These are phyloP conservation scores for Anthracocystis walkeri DNA, from an alignment of 1,284 basidiomycete genomes.

Conservation along the genomic window DNA sequence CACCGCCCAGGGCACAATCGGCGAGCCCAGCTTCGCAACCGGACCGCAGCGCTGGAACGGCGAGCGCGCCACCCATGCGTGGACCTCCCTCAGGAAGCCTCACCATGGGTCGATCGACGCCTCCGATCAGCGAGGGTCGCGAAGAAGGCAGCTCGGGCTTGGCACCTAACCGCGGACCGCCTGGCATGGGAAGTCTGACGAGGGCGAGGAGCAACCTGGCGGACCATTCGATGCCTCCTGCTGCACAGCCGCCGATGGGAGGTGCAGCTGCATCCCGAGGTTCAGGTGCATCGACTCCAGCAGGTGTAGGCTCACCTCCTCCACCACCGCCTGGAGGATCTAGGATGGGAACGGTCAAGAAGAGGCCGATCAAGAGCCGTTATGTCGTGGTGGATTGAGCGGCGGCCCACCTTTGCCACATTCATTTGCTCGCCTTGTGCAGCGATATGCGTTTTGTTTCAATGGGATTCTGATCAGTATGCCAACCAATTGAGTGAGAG, in stretches of 20 bases:
- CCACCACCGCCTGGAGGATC: constrained; percentile 46
- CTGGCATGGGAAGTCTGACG: constrained; percentile 28
- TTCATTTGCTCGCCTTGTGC: background rate
- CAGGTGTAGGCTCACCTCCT: constrained; percentile 27
- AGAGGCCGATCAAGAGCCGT: constrained; percentile 66
- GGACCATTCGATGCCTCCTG: constrained; percentile 59
- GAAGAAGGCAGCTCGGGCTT: constrained; percentile 41
- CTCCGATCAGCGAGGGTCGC: constrained; percentile 45
- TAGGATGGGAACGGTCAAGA: constrained; percentile 55
- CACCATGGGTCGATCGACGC: constrained; percentile 37
- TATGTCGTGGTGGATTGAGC: constrained; percentile 65
- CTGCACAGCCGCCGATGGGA: constrained; percentile 51
- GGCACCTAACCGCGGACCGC: constrained; percentile 24
- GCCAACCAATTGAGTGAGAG: background rate
- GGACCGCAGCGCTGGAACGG: constrained; percentile 31
- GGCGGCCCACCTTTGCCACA: background rate
- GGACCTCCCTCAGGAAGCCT: constrained; percentile 25
- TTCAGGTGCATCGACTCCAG: constrained; percentile 26
- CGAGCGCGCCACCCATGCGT: constrained; percentile 43
- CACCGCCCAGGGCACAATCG: constrained; percentile 54
- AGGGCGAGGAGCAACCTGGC: constrained; percentile 58
- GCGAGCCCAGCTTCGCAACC: constrained; percentile 59
- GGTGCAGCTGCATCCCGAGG: constrained; percentile 8
- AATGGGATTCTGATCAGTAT: background rate
- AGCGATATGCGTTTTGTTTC: background rate